Percentiles rank a stretch among this genome's conserved stretches.
These are phyloP conservation scores for Lantana camara DNA, from an alignment of 257 asterid species.

Conservation along the genomic window DNA sequence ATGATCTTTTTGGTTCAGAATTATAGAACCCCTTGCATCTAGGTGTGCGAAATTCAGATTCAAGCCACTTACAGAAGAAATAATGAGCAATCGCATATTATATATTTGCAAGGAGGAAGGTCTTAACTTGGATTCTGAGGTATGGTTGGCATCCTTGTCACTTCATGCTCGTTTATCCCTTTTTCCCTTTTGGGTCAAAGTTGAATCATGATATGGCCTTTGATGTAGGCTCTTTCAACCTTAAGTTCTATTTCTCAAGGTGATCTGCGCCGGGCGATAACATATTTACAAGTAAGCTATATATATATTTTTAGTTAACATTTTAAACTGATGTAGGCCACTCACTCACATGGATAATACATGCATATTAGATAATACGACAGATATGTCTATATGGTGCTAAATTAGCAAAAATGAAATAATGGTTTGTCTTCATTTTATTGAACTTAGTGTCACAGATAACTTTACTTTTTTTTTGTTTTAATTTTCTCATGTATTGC, in stretches of 20 bases:
- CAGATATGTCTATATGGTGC: slow-evolving; percentile 6
- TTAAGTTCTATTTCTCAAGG: slow-evolving; percentile 94
- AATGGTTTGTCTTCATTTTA: slow-evolving; percentile 4
- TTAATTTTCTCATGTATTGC: slow-evolving; percentile 36
- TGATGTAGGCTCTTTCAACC: slow-evolving; percentile 77
- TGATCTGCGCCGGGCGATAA: slow-evolving; percentile 92
- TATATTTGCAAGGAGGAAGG: slow-evolving; percentile 91
- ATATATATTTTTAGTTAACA: slow-evolving; percentile 10
- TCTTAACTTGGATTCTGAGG: slow-evolving; percentile 88
- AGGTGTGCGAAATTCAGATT: slow-evolving; percentile 98
- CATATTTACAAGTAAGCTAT: slow-evolving; percentile 83
- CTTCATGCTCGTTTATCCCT: slow-evolving; percentile 21
- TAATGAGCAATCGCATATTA: slow-evolving; percentile 75
- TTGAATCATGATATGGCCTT: slow-evolving; percentile 3
- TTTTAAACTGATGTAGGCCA: neutral
- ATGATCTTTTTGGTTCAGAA: slow-evolving; percentile 45
- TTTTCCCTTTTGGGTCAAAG: no score
- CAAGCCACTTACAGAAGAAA: slow-evolving; percentile 92
- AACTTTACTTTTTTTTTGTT: slow-evolving; percentile 22
- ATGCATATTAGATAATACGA: neutral
- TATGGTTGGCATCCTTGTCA: slow-evolving; percentile 33
- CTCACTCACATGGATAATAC: slow-evolving; percentile 2
- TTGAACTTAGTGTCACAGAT: neutral
- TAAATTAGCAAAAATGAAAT: neutral
- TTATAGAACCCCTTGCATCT: slow-evolving; percentile 97